Percentiles rank a stretch among this genome's conserved stretches.
Evolutionary conservation across 1,284 basidiomycete genomes (phyloP).

Genomic region (Inonotus obliquus): DNA sequence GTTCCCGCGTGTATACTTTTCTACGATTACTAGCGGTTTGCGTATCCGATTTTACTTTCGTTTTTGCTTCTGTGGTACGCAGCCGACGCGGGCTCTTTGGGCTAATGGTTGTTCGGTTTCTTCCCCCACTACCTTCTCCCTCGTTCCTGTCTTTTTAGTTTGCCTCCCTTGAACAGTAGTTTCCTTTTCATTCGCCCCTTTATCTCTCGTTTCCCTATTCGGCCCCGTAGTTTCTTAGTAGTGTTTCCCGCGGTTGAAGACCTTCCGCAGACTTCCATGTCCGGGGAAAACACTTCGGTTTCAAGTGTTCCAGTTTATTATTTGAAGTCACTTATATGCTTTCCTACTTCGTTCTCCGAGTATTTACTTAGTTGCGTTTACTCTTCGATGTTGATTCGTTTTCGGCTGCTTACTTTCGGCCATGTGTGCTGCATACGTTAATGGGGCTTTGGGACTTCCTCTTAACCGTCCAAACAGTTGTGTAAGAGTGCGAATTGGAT

Average conservation of each 20-base stretch:
- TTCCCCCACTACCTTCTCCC: slow-evolving; percentile 38
- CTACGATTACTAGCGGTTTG: slow-evolving; percentile 17
- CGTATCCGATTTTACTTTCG: slow-evolving; percentile 18
- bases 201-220: not conserved
- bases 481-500: too few relatives aligned
- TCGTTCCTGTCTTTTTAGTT: slow-evolving; percentile 8
- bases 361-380: not conserved
- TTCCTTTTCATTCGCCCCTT: not conserved
- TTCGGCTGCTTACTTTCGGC: not conserved
- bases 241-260: not conserved
- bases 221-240: slow-evolving; percentile 9
- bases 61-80: slow-evolving; percentile 4
- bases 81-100: slow-evolving; percentile 37
- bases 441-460: too few relatives aligned
- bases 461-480: too few relatives aligned
- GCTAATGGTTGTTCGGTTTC: slow-evolving; percentile 56
- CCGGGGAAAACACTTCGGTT: not conserved
- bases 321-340: slow-evolving; percentile 12
- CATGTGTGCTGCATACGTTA: too few relatives aligned
- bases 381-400: not conserved
- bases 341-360: not conserved
- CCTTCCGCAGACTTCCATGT: not conserved
- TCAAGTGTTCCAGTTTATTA: not conserved
- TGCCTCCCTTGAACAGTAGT: not conserved
- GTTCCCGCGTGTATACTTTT: slow-evolving; percentile 7